phyloP scores from a whole-genome alignment of 2,329 filamentous ascomycete species.

The Dothideomycetes sp. region DNA sequence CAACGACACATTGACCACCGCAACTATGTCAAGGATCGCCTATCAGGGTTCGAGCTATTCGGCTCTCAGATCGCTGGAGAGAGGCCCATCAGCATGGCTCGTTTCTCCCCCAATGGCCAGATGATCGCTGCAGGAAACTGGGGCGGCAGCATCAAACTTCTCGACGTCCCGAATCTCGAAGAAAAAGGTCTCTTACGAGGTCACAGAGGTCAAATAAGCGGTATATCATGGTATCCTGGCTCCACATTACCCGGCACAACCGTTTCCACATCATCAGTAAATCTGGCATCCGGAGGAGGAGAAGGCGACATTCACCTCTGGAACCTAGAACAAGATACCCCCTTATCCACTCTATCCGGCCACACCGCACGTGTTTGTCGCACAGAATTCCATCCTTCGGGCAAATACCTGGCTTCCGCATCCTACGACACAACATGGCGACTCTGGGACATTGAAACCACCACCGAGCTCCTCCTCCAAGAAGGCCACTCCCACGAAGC shows the following conservation, averaged over 20 bases:
- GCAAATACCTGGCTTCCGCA: slow-evolving; percentile 79
- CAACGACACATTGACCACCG: slow-evolving; percentile 88
- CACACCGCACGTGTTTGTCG: slow-evolving; percentile 83
- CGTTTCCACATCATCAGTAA: slow-evolving; percentile 62
- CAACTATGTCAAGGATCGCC: slow-evolving; percentile 73
- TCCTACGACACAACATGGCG: slow-evolving; percentile 96
- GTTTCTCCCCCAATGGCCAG: slow-evolving; percentile 79
- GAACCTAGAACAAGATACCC: slow-evolving; percentile 80
- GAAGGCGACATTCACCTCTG: slow-evolving; percentile 85
- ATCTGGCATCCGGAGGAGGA: slow-evolving; percentile 82
- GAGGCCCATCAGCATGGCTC: slow-evolving; percentile 80
- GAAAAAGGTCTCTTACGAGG: slow-evolving; percentile 68
- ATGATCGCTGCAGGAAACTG: slow-evolving; percentile 85
- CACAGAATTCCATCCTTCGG: slow-evolving; percentile 90
- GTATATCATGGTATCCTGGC: slow-evolving; percentile 81
- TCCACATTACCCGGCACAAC: slow-evolving; percentile 63
- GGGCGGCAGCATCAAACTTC: slow-evolving; percentile 78
- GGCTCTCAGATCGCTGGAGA: slow-evolving; percentile 90
- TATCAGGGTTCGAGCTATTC: slow-evolving; percentile 79
- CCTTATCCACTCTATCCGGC: slow-evolving; percentile 69
- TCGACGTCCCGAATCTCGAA: slow-evolving; percentile 74
- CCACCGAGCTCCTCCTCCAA: slow-evolving; percentile 74
- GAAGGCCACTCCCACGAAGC: slow-evolving; percentile 94
- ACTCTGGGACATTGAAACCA: slow-evolving; percentile 85
- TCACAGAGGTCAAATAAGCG: slow-evolving; percentile 82